phyloP scores from a whole-genome alignment of 2,329 filamentous ascomycete species.

The Mycocentrospora acerina region DNA sequence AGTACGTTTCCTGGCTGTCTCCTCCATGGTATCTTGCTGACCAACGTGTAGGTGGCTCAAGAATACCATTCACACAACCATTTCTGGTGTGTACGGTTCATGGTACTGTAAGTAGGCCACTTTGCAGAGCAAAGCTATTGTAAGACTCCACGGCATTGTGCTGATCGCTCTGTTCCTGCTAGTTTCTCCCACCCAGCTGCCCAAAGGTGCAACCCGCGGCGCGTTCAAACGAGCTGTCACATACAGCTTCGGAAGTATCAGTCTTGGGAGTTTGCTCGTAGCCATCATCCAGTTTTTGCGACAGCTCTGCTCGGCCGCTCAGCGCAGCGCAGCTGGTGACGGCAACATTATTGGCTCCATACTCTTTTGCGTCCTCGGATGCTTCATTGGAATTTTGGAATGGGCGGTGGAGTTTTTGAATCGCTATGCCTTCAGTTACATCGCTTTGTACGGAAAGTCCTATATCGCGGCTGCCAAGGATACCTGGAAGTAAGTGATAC shows the following conservation, averaged over 20 bases:
- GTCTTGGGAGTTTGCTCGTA: slow-evolving; percentile 79
- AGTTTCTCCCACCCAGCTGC: slow-evolving; percentile 57
- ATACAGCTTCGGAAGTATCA: slow-evolving; percentile 90
- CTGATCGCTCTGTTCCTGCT: too few relatives aligned
- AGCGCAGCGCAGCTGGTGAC: slow-evolving; percentile 62
- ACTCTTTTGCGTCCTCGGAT: slow-evolving; percentile 74
- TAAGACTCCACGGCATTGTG: too few relatives aligned
- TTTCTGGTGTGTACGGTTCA: slow-evolving; percentile 84
- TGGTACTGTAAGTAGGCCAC: slow-evolving; percentile 77
- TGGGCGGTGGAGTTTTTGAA: slow-evolving; percentile 91
- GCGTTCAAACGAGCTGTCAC: slow-evolving; percentile 80
- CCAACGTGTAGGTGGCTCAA: slow-evolving; percentile 65
- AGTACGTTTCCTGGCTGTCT: slow-evolving; percentile 46
- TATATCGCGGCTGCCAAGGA: slow-evolving; percentile 87
- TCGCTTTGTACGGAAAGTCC: slow-evolving; percentile 86
- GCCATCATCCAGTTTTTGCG: slow-evolving; percentile 84
- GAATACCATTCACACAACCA: slow-evolving; percentile 85
- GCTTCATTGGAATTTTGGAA: slow-evolving; percentile 73
- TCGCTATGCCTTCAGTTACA: slow-evolving; percentile 88
- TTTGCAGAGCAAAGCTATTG: too few relatives aligned
- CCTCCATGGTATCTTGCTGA: slow-evolving; percentile 54
- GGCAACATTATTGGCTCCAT: slow-evolving; percentile 70
- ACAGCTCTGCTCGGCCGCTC: slow-evolving; percentile 78
- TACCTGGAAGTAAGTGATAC: slow-evolving; percentile 68
- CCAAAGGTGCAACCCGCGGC: slow-evolving; percentile 77